Evolutionary conservation across 768 basidiomycete species (phyloP), one percentile per base, ranked within the genome.

Genomic region (Lyophyllum decastes): DNA sequence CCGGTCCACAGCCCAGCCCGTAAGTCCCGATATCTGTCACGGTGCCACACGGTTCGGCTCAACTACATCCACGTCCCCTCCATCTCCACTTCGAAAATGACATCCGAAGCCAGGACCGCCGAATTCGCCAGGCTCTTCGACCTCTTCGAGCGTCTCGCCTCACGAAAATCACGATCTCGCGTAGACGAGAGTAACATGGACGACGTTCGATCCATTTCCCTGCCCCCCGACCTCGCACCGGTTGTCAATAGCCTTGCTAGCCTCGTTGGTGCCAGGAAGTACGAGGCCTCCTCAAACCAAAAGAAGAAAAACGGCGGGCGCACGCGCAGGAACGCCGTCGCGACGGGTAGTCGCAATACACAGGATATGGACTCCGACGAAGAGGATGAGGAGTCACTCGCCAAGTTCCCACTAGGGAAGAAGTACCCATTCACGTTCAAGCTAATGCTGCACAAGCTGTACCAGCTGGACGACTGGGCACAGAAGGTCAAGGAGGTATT

Each of bases 361-460:
- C 11, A 40, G 38, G 61, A 64, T 48, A 58, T 52, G 12, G 60
- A 68, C 22, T 55, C 49, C 21, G 65, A 67, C 45, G 59, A 64
- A 47, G 58, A 63, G 14, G 65, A 67, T 19, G 62, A 66, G 22
- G 67, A 54, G 46, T 75, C 64, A 0, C 64, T 75, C 11, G 73
- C 71, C 2, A 72, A 73, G 35, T 85, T 85, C 57, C 81, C 80
- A 4, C 66, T 79, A 5, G 72, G 66, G n/a, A 75, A 70, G 60
- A 70, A 73, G 50, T 84, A 81, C 62, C 76, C 76, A 17, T 88
- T 88, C 71, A 87, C 82, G 33, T 88, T 88, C 76, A 83, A 81
- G 63, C 75, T 84, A 64, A 88, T 86, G 84, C 68, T 87, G 55
- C 84, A 88, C 72, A 82, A 85, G 66, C 73, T 88, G 11, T 88